Conservation (phyloP, 2,329 filamentous ascomycete genomes). For the Sclerotinia subarctica region DNA sequence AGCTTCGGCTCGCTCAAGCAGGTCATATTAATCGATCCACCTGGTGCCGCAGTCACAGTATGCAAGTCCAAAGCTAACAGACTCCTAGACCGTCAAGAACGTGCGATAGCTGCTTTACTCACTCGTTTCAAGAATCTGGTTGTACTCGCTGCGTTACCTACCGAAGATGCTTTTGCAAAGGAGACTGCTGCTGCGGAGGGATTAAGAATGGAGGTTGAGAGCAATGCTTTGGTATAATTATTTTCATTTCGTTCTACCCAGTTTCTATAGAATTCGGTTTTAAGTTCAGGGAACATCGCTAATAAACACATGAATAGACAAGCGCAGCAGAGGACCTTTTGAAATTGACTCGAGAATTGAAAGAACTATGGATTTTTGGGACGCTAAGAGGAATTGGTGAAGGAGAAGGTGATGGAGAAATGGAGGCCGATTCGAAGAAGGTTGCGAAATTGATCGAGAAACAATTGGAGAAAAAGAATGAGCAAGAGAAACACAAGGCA, state of each 20-base stretch:
- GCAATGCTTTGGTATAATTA: slow-evolving; percentile 34
- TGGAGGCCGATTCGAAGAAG: slow-evolving; percentile 41
- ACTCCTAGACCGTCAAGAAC: slow-evolving; percentile 46
- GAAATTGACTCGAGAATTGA: slow-evolving; percentile 47
- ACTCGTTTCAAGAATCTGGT: slow-evolving; percentile 46
- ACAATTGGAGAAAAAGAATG: slow-evolving; percentile 23
- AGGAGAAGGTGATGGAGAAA: slow-evolving; percentile 42
- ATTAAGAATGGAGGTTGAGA: slow-evolving; percentile 39
- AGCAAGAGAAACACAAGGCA: slow-evolving; percentile 12
- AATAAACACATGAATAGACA: slow-evolving; percentile 28
- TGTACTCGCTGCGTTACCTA: slow-evolving; percentile 29
- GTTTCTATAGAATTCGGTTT: not conserved
- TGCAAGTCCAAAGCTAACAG: slow-evolving; percentile 21
- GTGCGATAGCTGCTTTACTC: slow-evolving; percentile 46
- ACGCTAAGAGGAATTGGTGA: slow-evolving; percentile 46
- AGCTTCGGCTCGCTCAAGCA: not conserved
- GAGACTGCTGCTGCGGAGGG: slow-evolving; percentile 36
- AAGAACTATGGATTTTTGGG: slow-evolving; percentile 50
- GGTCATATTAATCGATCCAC: not conserved
- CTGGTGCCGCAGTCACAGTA: not conserved
- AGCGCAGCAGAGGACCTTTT: slow-evolving; percentile 44
- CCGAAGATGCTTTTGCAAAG: slow-evolving; percentile 34
- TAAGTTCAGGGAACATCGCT: not conserved
- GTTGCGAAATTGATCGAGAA: slow-evolving; percentile 34
- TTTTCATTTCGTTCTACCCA: not conserved